Conservation (phyloP, 148 eudicot species). For the Linanthus parryae region DNA sequence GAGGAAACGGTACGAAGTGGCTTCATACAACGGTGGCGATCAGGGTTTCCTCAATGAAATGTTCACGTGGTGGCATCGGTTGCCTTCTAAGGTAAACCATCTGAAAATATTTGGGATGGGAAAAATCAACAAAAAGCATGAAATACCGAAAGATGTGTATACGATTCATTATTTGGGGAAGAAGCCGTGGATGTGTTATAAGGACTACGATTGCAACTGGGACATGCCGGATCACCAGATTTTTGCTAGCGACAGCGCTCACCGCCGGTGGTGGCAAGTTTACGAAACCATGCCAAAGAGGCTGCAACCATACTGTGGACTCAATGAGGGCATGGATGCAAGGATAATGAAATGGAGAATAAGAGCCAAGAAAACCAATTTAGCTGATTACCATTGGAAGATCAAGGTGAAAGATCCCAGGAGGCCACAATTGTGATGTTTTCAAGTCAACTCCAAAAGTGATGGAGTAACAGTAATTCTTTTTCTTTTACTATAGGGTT, state of each 20-base stretch:
- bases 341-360: constrained; percentile 27
- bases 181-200: constrained; percentile 73
- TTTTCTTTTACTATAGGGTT: too few species aligned
- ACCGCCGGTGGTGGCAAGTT: constrained; percentile 55
- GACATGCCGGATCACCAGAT: constrained; percentile 21
- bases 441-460: too few species aligned
- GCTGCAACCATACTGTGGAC: constrained; percentile 34
- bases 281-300: constrained; percentile 44
- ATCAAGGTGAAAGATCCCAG: constrained; percentile 57
- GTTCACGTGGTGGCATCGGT: constrained; percentile 69
- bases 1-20: constrained; percentile 23
- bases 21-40: constrained; percentile 76
- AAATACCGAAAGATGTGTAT: constrained; percentile 25
- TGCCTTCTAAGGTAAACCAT: constrained; percentile 30
- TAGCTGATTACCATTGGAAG: constrained; percentile 57
- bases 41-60: constrained; percentile 75
- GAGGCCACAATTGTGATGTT: constrained; percentile 12
- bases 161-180: constrained; percentile 61
- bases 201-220: constrained; percentile 77
- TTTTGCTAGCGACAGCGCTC: constrained; percentile 51
- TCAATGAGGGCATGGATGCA: constrained; percentile 27
- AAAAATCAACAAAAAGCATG: constrained; percentile 4
- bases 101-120: constrained; percentile 36
- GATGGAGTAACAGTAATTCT: too few species aligned
- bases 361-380: constrained; percentile 24